Evolutionary conservation across 176 grass and related monocot genomes (phyloP), one percentile per base, ranked within the genome.

Genomic region (Aegilops tauschii): DNA sequence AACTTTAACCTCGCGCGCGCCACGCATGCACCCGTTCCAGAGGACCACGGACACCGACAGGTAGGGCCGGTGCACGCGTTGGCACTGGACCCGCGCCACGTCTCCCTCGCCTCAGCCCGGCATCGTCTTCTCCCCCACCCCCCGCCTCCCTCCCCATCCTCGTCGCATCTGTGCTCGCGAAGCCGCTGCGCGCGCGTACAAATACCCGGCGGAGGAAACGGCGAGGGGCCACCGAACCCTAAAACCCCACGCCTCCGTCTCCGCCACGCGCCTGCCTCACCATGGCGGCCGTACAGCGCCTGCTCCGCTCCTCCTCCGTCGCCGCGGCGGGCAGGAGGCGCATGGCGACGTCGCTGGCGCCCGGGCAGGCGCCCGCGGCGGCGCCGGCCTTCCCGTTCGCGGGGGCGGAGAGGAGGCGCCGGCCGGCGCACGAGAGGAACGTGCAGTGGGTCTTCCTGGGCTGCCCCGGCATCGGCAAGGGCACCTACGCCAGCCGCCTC

Each of bases 371-470:
- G 69, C 66, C 83, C 21, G 79, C 75, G 7, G 30, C 5, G 2
- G 18, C 54, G 17, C 18, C 27, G 16, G 59, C 45, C 49, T 76
- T 84, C 47, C 45, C 76, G 5, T 84, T 85, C 31, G 73, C 8
- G 37, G 63, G 62, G 37, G 20, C 25, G 45, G 85, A 86, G 54
- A 86, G 56, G 23, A 69, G 32, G 65, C 14, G 85, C 34, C 45
- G 21, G 73, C 27, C 68, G 85, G 23, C 59, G 54, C 87, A 81
- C 50, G 90, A 92, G 65, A 84, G 94, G 87, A 90, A 92, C 85
- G 94, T 99, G 79, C 97, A 93, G 86, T 99, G 97, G 97, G 97
- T 99, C 20, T 99, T 99, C 88, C 84, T 99, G 0, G 97, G 97
- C 7, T 99, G 90, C 84, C 97, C 97, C 1, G 92, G 97, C 36